Conservation (phyloP, 306 rosid genomes). For the Chamaecrista fasciculata region DNA sequence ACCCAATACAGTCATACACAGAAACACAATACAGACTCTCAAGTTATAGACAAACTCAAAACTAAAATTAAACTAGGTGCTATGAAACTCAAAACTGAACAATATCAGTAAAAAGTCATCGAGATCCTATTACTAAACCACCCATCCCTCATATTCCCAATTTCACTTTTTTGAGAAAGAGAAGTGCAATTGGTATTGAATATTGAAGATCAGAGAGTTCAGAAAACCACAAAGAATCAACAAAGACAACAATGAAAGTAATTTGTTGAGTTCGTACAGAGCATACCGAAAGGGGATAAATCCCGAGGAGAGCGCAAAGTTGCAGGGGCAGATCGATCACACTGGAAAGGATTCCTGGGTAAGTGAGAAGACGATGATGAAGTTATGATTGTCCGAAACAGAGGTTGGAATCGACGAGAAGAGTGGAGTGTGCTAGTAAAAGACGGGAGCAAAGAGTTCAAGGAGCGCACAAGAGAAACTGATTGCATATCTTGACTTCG, state of each 20-base stretch:
- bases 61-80: too few relatives aligned
- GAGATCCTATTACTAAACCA: slow-evolving; percentile 24
- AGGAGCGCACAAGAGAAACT: slow-evolving; percentile 11
- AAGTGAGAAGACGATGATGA: not conserved
- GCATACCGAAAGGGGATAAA: not conserved
- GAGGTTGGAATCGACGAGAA: slow-evolving; percentile 30
- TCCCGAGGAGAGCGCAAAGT: slow-evolving; percentile 39
- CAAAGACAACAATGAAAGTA: not conserved
- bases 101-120: not conserved
- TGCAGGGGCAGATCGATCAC: slow-evolving; percentile 17
- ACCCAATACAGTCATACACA: too few relatives aligned
- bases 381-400: not conserved
- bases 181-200: not conserved
- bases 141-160: slow-evolving; percentile 18
- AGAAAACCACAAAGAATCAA: not conserved
- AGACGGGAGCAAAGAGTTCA: slow-evolving; percentile 37
- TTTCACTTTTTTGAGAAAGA: not conserved
- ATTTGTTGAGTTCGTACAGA: not conserved
- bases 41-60: too few relatives aligned
- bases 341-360: slow-evolving; percentile 14
- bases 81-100: too few relatives aligned
- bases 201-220: not conserved
- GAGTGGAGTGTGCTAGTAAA: slow-evolving; percentile 7
- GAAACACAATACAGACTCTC: too few relatives aligned
- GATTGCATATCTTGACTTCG: slow-evolving; percentile 33